Conservation (phyloP, 257 asterid genomes). For the Solanum dulcamara region DNA sequence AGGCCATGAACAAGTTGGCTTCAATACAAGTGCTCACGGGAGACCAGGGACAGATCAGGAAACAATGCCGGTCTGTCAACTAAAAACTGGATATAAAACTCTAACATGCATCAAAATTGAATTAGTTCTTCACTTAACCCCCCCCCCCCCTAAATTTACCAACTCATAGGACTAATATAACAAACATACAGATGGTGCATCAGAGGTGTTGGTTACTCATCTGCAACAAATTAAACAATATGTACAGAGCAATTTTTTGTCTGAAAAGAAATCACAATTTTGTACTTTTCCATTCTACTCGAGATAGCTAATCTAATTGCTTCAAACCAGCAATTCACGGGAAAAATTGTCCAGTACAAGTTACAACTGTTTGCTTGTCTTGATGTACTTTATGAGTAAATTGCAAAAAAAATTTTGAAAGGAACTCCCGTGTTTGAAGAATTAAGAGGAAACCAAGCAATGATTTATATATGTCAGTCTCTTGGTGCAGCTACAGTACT, state of each 20-base stretch:
- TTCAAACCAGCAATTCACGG: background rate
- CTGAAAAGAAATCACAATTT: background rate
- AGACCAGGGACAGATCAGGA: constrained; percentile 47
- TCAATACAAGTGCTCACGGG: constrained; percentile 39
- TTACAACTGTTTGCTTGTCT: background rate
- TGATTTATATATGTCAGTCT: background rate
- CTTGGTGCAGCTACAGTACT: constrained; percentile 9
- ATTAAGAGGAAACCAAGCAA: background rate
- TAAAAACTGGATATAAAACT: background rate
- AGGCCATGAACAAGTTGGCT: constrained; percentile 23
- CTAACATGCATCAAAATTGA: background rate
- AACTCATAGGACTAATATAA: background rate
- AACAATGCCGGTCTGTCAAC: constrained; percentile 44
- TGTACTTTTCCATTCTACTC: background rate
- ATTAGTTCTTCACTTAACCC: background rate
- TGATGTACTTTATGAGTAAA: background rate
- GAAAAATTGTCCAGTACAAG: background rate
- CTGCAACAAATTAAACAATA: background rate
- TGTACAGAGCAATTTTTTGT: background rate
- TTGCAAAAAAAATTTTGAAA: background rate
- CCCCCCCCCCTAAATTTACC: background rate
- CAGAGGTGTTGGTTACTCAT: background rate
- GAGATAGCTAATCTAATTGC: background rate
- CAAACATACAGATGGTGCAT: background rate
- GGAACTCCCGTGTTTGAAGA: background rate